phyloP scores from a whole-genome alignment of 495 filamentous ascomycete species.

The Aspergillus heteromorphus region DNA sequence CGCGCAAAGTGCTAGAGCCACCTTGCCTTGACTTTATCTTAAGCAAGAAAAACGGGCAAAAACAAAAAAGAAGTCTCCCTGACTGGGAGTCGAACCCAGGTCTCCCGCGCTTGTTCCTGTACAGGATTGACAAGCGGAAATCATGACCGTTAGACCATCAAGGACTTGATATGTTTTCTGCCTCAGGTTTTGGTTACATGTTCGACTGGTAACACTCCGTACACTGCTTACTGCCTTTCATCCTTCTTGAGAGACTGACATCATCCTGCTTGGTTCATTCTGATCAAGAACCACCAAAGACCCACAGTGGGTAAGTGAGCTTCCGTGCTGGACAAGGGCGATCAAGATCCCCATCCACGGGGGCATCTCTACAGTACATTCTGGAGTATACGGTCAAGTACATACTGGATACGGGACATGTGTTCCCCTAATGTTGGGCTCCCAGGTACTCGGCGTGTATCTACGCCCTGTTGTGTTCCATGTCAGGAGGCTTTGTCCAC shows the following conservation, averaged over 20 bases:
- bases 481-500: neutral
- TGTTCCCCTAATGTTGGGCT: too few species aligned
- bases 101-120: constrained; percentile 3
- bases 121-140: constrained; percentile 3
- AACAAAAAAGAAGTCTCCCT: constrained; percentile 1
- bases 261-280: neutral
- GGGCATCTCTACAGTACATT: neutral
- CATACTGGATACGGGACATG: too few species aligned
- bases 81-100: constrained; percentile 5
- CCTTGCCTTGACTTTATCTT: too few species aligned
- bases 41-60: neutral
- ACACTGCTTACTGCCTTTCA: too few species aligned
- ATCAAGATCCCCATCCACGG: neutral
- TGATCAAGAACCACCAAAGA: neutral
- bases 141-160: constrained; percentile 5
- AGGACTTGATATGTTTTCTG: neutral
- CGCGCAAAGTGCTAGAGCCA: too few species aligned
- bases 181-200: too few species aligned
- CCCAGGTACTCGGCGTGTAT: too few species aligned
- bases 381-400: too few species aligned
- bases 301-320: neutral
- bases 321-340: neutral
- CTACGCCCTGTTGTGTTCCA: neutral
- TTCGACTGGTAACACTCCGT: too few species aligned
- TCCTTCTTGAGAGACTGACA: neutral